Evolutionary conservation across 2,329 filamentous ascomycete species (phyloP), one percentile per base, ranked within the genome.

Genomic region (Fusarium cicatricum): DNA sequence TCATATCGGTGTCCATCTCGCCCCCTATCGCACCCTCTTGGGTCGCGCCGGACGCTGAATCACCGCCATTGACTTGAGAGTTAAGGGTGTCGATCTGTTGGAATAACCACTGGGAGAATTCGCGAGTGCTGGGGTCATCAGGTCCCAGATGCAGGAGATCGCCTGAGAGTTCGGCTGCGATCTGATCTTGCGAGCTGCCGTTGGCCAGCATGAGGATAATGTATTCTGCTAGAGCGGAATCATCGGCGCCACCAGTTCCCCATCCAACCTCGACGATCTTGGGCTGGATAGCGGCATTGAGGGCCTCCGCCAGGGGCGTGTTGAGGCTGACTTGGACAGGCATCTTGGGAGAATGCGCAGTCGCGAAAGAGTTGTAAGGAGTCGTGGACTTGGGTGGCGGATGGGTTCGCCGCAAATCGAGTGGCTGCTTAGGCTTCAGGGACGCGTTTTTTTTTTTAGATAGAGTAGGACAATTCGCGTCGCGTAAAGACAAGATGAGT

Each of bases 201-300:
- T 97, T 98, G 60, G 91, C 91, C 28, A 99, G 85, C 94, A 98
- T 97, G 61, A 98, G 86, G 55, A 98, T 90, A 65, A 99, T 95
- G 78, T 98, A 99, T 78, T 99, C 95, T 55, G 92, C 89, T 55
- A 99, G 85, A 32, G 92, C 91, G 19, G 89, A 88, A 74, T 94
- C 92, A 67, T 91, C 90, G 51, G 78, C 78, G 58, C 89, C 90
- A 65, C 89, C 89, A 26, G 90, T 88, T 59, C 88, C 92, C 94
- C 95, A 98, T 69, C 93, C 94, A 65, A 93, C 89, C 77, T 99
- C 94, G 55, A 92, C 86, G 53, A 99, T 82, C 80, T 98, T 98
- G 28, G 91, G 90, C 76, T 95, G 91, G 61, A 98, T 92, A 36
- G 88, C 89, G 67, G 82, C 81, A 72, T 90, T 92, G 49, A 99